Evolutionary conservation across 2,329 filamentous ascomycete genomes (phyloP), one percentile per base, ranked within the genome.

Genomic region (Trichophaea hybrida): DNA sequence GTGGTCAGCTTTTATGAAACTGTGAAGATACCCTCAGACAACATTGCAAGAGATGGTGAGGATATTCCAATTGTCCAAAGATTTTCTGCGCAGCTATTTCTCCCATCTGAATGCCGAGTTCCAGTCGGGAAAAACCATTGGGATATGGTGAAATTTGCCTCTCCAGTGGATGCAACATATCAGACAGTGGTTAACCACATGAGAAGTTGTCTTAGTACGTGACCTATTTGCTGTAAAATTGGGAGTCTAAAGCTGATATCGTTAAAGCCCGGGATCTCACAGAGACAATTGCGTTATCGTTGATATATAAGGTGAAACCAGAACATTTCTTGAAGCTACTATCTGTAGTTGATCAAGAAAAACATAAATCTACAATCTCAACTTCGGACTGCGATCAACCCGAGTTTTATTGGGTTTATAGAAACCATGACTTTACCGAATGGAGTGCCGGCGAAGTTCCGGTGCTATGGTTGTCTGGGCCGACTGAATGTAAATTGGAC

Each of bases 1-100:
- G 38, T 59, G 1, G 35, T 57, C 40, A 59, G 52, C 33, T 59
- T 59, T 33, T 59, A 56, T 37, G 58, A 57, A n/a, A 48, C 15
- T 12, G 1, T 13, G 37, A 57, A 55, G 32, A 35, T 40, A 13
- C 40, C 58, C 50, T 32, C 56, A 35, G 35, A 13, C n/a, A 48
- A 46, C 17, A 6, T 46, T 5, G 7, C 17, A 33, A 5, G 40
- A 49, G 24, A 34, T 32, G 37, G 54, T 10, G 7, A 46, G 6
- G 13, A 8, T 15, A 31, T 32, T 6, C 6, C 6, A 31, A 59
- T 34, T 34, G 34, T 59, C 2, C 10, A 54, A 24, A 44, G 17
- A 8, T 12, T 24, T 32, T 55, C 48, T 13, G 57, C 57, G 5
- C 17, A 44, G 50, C 37, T 59, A 7, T 54, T 40, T n/a, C n/a